Base-by-base conservation (phyloP, 306 rosid species). In the Glycine latifolia region DNA sequence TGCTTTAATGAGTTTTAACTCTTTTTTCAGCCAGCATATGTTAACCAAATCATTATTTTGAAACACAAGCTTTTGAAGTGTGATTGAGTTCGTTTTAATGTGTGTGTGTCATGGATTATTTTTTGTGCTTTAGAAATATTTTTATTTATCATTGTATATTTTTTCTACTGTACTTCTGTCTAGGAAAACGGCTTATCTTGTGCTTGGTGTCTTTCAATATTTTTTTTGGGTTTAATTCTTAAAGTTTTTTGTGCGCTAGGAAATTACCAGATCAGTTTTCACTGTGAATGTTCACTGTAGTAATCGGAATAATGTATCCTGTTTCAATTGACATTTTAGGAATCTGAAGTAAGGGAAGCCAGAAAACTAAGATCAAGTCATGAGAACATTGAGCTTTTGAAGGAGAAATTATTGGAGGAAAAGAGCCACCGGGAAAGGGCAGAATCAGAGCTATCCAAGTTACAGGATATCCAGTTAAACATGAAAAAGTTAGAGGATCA, bases 281-380 rank as follows among this genome's bases (percentile, higher is more conserved):
- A 49, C 52, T 17, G n/a, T 35, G 44, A 55, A 65, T 79, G 68
- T 77, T 37, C 37, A 10, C 69, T 71, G 8, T 66, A n/a, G 35
- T 67, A 76, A 15, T 49, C 47, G 68, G 77, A 80, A 76, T 52
- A 52, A 61, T 56, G 9, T 56, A 60, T 49, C 73, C 56, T 79
- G 78, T 78, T 83, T 83, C 56, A 80, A 58, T 85, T 81, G 83
- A n/a, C 37, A 73, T 78, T 75, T 79, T 84, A 95, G 99, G 99
- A 95, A 81, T 85, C 96, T 83, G 99, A 93, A 85, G 98, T 93
- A 76, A 93, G 89, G 88, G 98, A 89, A 90, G 98, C 99, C 50
- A 88, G 90, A 82, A 95, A 90, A 88, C 84, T 95, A 80, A 95
- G 82, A 89, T 89, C 90, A 52, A 90, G 91, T 76, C 91, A 87